Base-by-base conservation (phyloP, 1,284 basidiomycete genomes). In the Earliella scabrosa region DNA sequence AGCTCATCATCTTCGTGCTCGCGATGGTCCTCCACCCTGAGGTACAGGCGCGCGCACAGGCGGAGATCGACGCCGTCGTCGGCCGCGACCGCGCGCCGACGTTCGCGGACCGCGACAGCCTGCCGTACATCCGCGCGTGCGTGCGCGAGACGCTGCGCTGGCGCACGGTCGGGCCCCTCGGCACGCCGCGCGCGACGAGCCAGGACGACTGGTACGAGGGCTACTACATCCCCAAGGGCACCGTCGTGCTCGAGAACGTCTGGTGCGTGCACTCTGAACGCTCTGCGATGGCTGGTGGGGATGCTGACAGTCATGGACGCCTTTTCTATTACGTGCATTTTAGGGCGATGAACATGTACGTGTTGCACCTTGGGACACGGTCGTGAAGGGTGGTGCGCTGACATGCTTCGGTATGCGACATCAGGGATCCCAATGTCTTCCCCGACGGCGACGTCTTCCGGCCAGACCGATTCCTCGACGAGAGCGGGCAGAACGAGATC, bases 281-380 rank as follows among this genome's bases (percentile, higher is more conserved):
- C 32, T 16, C 9, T 34, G 9, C 32, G 14, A 8, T 13, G 23
- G 20, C 13, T 20, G 14, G 10, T 13, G 23, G 21, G 10, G 23
- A 44, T 7, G 41, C n/a, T n/a, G n/a, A n/a, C n/a, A n/a, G n/a
- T n/a, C n/a, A n/a, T n/a, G n/a, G n/a, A n/a, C n/a, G n/a, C n/a
- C n/a, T n/a, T n/a, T n/a, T n/a, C n/a, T n/a, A n/a, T n/a, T 11
- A 29, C 18, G 38, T 10, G 16, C n/a, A 11, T 21, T 21, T 18
- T 29, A 81, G 77, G 63, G 74, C 72, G 4, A 79, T 80, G 35
- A 72, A 45, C 26, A 24, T 75, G 70, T 73, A 72, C 29, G 75
- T 45, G 43, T 8, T 13, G n/a, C 18, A 18, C 2, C 7, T 29
- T 29, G 43, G n/a, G n/a, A n/a, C n/a, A n/a, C n/a, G n/a, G n/a